Evolutionary conservation across 2,329 filamentous ascomycete genomes (phyloP), one percentile per base, ranked within the genome.

Genomic region (Aurifilum marmelostoma): DNA sequence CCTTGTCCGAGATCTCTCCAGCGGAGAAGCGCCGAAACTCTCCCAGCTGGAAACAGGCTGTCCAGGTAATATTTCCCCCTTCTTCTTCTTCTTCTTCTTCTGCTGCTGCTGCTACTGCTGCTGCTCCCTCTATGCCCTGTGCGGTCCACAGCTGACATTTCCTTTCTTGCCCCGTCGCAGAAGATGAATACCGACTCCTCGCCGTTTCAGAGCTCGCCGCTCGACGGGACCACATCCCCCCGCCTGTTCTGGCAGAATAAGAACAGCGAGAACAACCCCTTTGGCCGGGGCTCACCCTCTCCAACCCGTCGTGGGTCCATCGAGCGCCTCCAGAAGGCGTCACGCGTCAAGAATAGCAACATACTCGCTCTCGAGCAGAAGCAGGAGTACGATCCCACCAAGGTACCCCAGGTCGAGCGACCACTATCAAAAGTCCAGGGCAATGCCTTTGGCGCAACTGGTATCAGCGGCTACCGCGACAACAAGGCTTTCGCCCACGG

Each of bases 311-410:
- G 95, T 77, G 92, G 93, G 60, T 98, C 95, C 24, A 94, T 99
- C 74, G 96, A 99, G 85, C 94, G 94, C 76, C 86, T 99, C 70
- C 97, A 97, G 82, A 93, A 91, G 78, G 94, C 94, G 41, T 97
- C 95, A 67, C 92, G 96, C 71, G 96, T 99, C 76, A 97, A 95
- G 86, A 98, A 97, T 83, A 97, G 95, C 86, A 97, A 91, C 82
- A 97, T 98, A 85, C 93, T 97, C 78, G 94, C 93, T 56, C 91
- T 94, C 67, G 94, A 97, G 81, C 91, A 94, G 77, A 94, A 94
- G 81, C 89, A 94, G 79, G 92, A 97, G 83, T 97, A 97, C 83
- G 93, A 97, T 79, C 93, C 94, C 37, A 87, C 91, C 67, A 88
- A 89, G 73, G 81, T 94, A 67, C 91, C 92, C 60, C 85, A 92